Percentiles rank a stretch among this genome's conserved stretches.
Conservation (phyloP, 768 basidiomycete genomes). For the Russula lepida region DNA sequence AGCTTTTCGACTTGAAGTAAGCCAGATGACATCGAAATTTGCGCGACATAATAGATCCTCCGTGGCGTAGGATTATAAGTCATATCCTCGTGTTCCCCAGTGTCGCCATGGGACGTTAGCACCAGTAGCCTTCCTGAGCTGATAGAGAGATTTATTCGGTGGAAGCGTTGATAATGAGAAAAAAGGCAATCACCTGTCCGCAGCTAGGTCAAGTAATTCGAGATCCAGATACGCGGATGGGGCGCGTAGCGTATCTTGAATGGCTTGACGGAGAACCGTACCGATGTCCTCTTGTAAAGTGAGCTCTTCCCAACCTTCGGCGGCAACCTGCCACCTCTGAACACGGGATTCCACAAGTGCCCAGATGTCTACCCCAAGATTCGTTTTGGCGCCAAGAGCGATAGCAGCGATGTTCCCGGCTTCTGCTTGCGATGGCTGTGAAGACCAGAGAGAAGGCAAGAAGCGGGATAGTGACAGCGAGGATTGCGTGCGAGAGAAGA, state of each 20-base stretch:
- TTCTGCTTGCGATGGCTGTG: conserved; percentile 36
- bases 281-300: conserved; percentile 49
- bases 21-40: conserved; percentile 37
- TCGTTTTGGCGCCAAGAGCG: conserved; percentile 38
- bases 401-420: conserved; percentile 60
- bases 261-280: conserved; percentile 37
- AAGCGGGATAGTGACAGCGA: conserved; percentile 38
- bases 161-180: not conserved
- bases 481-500: conserved; percentile 50
- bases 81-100: conserved; percentile 39
- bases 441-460: conserved; percentile 37
- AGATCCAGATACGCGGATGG: conserved; percentile 48
- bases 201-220: conserved; percentile 62
- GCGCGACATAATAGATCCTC: conserved; percentile 56
- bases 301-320: conserved; percentile 66
- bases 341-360: conserved; percentile 56
- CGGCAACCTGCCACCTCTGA: conserved; percentile 61
- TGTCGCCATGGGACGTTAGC: conserved; percentile 59
- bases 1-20: conserved; percentile 41
- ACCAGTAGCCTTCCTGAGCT: conserved; percentile 50
- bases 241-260: conserved; percentile 36
- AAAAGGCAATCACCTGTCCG: conserved; percentile 41
- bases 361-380: conserved; percentile 53
- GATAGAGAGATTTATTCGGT: not conserved
- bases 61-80: conserved; percentile 38